A percentile compares a stretch with the other conserved stretches of the same genome.
These are phyloP conservation scores for Epichloe elymi DNA, from an alignment of 2,329 filamentous ascomycete species.

Conservation along the genomic window DNA sequence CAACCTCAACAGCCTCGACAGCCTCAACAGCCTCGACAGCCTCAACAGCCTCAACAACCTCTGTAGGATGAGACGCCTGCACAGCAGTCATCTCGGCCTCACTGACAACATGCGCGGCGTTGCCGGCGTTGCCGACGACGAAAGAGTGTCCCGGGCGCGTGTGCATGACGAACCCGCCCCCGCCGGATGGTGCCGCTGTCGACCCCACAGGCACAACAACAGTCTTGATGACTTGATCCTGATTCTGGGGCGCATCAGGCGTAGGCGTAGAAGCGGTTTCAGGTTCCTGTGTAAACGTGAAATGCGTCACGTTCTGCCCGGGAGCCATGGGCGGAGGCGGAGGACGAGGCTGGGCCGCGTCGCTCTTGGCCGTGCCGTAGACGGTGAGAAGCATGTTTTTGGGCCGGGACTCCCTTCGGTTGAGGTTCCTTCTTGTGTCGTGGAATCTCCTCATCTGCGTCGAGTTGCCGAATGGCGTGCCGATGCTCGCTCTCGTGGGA, in stretches of 20 bases:
- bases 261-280: neutral
- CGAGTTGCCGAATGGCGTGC: neutral
- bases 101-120: slow-evolving; percentile 11
- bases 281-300: neutral
- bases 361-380: slow-evolving; percentile 24
- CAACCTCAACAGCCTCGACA: neutral
- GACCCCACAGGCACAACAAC: neutral
- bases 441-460: neutral
- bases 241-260: neutral
- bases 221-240: neutral
- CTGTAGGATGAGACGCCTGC: slow-evolving; percentile 4
- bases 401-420: slow-evolving; percentile 16
- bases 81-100: slow-evolving; percentile 15
- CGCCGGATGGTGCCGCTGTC: neutral
- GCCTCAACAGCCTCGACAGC: neutral
- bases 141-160: slow-evolving; percentile 16
- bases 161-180: neutral
- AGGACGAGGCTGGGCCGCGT: slow-evolving; percentile 12
- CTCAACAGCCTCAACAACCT: neutral
- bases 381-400: slow-evolving; percentile 26
- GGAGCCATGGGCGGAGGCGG: slow-evolving; percentile 21
- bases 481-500: neutral
- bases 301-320: slow-evolving; percentile 7
- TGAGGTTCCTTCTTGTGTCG: neutral
- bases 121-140: slow-evolving; percentile 16